Percentiles rank a stretch among this genome's conserved stretches.
These are phyloP conservation scores for Pneumocystis jirovecii DNA, from an alignment of 1,139 yeast species.

Conservation along the genomic window DNA sequence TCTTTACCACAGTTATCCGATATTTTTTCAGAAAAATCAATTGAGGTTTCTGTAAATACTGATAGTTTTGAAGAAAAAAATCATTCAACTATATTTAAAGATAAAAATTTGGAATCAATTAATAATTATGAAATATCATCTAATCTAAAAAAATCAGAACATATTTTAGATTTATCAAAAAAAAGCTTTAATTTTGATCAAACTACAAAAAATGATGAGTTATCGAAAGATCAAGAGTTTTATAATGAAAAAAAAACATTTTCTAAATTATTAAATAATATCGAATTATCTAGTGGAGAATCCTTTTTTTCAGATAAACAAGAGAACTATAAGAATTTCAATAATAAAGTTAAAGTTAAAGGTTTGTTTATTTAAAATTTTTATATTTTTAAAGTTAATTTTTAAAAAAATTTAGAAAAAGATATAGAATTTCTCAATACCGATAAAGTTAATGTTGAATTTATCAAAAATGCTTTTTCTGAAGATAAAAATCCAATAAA, in stretches of 20 bases:
- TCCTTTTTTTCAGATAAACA: not conserved
- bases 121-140: not conserved
- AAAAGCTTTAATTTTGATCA: not conserved
- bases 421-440: not conserved
- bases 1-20: not conserved
- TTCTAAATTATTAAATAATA: not conserved
- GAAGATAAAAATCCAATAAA: not conserved
- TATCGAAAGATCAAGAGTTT: not conserved
- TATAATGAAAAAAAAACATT: not conserved
- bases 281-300: not conserved
- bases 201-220: not conserved
- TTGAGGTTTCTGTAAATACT: not conserved
- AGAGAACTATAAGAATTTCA: not conserved
- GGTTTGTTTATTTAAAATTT: not conserved
- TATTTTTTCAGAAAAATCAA: not conserved
- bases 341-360: too few species aligned
- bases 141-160: not conserved
- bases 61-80: not conserved
- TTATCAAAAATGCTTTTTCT: not conserved
- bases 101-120: not conserved
- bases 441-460: not conserved
- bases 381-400: not conserved
- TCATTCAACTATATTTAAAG: not conserved
- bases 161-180: not conserved
- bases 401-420: not conserved